Evolutionary conservation across 179 eudicot genomes (phyloP).

Genomic region (Camellia oleifera): DNA sequence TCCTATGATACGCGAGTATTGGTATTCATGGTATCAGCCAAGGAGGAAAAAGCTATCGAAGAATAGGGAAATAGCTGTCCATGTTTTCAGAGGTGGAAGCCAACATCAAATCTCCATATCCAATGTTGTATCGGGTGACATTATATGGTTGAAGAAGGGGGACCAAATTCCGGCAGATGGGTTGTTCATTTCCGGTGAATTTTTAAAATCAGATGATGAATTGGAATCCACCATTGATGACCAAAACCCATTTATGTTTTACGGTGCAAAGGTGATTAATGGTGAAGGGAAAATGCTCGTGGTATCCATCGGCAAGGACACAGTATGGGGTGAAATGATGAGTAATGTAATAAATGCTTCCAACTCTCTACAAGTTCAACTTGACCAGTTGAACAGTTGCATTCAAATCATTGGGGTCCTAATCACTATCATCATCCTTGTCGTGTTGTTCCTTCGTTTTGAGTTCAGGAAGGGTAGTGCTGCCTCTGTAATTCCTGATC

Average conservation of each 20-base stretch:
- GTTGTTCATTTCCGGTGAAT: conserved; percentile 6
- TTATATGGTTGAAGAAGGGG: neutral
- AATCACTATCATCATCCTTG: conserved; percentile 12
- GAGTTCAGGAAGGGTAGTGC: neutral
- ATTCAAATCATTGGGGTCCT: conserved; percentile 12
- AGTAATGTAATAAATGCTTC: neutral
- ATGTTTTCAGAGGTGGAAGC: neutral
- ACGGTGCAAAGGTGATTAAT: conserved; percentile 19
- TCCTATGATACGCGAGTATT: neutral
- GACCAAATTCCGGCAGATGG: conserved; percentile 12
- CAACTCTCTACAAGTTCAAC: conserved; percentile 7
- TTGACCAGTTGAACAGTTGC: conserved; percentile 17
- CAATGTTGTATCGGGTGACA: conserved; percentile 12
- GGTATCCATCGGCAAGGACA: conserved; percentile 13
- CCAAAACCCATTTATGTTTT: conserved; percentile 21
- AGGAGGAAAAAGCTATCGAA: neutral
- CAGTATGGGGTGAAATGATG: conserved; percentile 25
- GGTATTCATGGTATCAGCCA: neutral
- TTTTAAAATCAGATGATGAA: neutral
- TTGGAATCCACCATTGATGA: neutral
- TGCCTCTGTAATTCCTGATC: neutral
- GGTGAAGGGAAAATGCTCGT: conserved; percentile 23
- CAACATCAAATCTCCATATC: neutral
- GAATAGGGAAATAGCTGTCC: neutral
- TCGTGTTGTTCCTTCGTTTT: conserved; percentile 13